Percentiles rank a stretch among this genome's conserved stretches.
Conservation (phyloP, 768 basidiomycete genomes). For the Phlegmacium glaucopus region DNA sequence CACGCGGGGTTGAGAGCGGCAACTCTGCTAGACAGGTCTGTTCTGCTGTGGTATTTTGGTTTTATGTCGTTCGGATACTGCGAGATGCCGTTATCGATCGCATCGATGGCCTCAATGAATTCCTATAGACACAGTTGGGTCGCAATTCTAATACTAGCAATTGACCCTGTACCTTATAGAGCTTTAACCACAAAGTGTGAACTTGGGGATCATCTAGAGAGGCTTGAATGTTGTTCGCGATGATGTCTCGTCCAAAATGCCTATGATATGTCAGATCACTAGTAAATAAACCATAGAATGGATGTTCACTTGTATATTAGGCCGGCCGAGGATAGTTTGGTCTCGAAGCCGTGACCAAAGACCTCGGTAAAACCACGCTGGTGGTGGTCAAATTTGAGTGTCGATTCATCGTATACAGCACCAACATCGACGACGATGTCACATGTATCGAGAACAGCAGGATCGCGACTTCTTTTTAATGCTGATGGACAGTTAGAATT, state of each 20-base stretch:
- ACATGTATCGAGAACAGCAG: constrained; percentile 67
- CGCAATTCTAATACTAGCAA: neutral
- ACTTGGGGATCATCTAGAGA: constrained; percentile 59
- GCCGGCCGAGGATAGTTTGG: constrained; percentile 91
- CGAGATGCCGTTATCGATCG: constrained; percentile 90
- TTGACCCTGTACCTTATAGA: constrained; percentile 64
- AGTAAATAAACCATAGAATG: neutral
- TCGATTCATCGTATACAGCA: constrained; percentile 79
- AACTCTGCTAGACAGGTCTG: constrained; percentile 85
- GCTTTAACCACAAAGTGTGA: constrained; percentile 76
- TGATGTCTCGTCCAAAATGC: constrained; percentile 87
- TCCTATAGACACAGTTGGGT: constrained; percentile 45
- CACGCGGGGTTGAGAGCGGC: constrained; percentile 85
- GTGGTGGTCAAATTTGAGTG: constrained; percentile 90
- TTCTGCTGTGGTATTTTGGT: constrained; percentile 71
- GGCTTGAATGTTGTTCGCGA: constrained; percentile 56
- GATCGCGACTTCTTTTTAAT: constrained; percentile 73
- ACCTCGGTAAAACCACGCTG: constrained; percentile 90
- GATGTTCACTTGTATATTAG: constrained; percentile 88
- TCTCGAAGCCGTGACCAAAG: constrained; percentile 84
- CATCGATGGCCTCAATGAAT: constrained; percentile 94
- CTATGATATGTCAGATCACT: constrained; percentile 32
- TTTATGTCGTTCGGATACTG: constrained; percentile 68
- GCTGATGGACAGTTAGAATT: constrained; percentile 31
- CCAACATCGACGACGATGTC: constrained; percentile 98